phyloP scores from a whole-genome alignment of 441 rosid species.

The Corymbia citriodora region DNA sequence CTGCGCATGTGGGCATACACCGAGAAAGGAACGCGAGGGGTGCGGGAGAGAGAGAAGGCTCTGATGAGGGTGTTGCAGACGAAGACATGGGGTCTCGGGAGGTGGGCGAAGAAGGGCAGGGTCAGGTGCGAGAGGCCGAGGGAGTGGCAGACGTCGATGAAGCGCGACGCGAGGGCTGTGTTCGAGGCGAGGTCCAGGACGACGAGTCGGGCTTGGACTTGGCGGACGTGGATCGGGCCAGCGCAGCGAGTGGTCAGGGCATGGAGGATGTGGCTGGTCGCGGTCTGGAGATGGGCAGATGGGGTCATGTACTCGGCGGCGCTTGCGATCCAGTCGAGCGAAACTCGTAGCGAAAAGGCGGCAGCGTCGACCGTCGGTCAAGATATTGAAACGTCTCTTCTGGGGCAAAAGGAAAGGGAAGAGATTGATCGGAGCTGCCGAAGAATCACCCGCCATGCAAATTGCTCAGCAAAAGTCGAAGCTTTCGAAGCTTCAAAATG shows the following conservation, averaged over 20 bases:
- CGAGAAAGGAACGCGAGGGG: constrained; percentile 28
- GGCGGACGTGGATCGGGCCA: constrained; percentile 26
- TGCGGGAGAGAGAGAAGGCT: constrained; percentile 37
- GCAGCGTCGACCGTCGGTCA: not conserved
- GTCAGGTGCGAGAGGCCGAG: constrained; percentile 18
- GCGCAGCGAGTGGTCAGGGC: constrained; percentile 18
- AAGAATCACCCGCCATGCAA: not conserved
- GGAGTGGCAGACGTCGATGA: constrained; percentile 29
- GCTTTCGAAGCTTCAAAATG: not conserved
- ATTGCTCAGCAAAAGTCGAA: not conserved
- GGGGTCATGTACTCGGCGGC: not conserved
- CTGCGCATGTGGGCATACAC: constrained; percentile 32
- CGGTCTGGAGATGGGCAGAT: constrained; percentile 1
- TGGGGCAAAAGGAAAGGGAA: not conserved
- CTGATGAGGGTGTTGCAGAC: constrained; percentile 42
- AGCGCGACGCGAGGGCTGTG: constrained; percentile 29
- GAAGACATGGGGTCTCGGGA: constrained; percentile 35
- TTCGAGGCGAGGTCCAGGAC: constrained; percentile 24
- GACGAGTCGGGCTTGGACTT: constrained; percentile 40
- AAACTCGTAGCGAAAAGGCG: not conserved
- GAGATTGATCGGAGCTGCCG: not conserved
- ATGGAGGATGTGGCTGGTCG: constrained; percentile 17
- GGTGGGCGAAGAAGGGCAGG: constrained; percentile 18
- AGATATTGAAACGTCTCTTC: not conserved
- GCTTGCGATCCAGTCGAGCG: not conserved